phyloP scores from a whole-genome alignment of 805 yeast species.

The Yamadazyma insecticola region DNA sequence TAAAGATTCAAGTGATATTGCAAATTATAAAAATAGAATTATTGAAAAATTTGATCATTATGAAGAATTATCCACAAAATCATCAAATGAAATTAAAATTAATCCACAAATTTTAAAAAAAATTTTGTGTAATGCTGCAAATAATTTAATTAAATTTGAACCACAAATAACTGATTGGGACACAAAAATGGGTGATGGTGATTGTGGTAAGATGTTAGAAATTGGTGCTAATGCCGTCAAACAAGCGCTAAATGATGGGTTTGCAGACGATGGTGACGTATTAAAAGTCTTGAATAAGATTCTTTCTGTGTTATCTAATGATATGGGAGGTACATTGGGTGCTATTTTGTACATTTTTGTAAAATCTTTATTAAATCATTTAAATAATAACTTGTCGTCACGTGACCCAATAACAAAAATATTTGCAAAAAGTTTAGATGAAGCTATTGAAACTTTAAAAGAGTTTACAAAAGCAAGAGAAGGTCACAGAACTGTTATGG shows the following conservation, averaged over 20 bases:
- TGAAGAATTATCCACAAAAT: slow-evolving; percentile 11
- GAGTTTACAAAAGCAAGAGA: slow-evolving; percentile 32
- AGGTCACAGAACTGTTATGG: slow-evolving; percentile 38
- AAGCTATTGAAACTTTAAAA: slow-evolving; percentile 24
- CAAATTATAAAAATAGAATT: slow-evolving; percentile 19
- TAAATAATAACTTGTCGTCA: slow-evolving; percentile 11
- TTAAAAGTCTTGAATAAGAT: slow-evolving; percentile 18
- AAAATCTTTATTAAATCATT: slow-evolving; percentile 17
- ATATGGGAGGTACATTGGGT: slow-evolving; percentile 39
- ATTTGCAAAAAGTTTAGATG: slow-evolving; percentile 17
- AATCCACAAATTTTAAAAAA: slow-evolving; percentile 11
- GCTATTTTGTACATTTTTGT: slow-evolving; percentile 32
- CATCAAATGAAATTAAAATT: slow-evolving; percentile 14
- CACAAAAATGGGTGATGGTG: slow-evolving; percentile 42
- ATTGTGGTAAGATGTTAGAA: slow-evolving; percentile 36
- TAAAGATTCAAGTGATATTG: slow-evolving; percentile 7
- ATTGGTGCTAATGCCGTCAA: slow-evolving; percentile 28
- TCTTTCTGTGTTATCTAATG: slow-evolving; percentile 24
- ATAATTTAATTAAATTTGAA: slow-evolving; percentile 25
- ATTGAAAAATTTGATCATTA: slow-evolving; percentile 21
- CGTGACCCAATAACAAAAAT: slow-evolving; percentile 7
- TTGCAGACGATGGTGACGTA: slow-evolving; percentile 20
- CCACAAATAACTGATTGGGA: slow-evolving; percentile 38
- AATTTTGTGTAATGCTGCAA: slow-evolving; percentile 18
- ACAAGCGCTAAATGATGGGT: slow-evolving; percentile 15